Percentiles rank a stretch among this genome's conserved stretches.
phyloP scores from a whole-genome alignment of 768 basidiomycete species.

The Sistotremastrum suecicum region DNA sequence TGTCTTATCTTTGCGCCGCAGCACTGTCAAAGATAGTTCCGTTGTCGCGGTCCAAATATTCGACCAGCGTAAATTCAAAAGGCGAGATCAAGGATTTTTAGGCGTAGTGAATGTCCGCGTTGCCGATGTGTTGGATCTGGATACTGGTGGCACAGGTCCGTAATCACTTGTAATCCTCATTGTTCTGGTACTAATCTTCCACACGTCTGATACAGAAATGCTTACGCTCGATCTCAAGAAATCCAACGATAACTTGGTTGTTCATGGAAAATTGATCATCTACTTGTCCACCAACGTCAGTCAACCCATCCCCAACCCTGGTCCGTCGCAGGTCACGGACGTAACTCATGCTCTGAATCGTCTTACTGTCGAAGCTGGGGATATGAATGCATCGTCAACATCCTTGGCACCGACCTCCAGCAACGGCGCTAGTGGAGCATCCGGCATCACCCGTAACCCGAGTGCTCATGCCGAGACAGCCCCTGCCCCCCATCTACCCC shows the following conservation, averaged over 20 bases:
- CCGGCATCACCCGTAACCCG: constrained; percentile 41
- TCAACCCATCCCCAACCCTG: constrained; percentile 74
- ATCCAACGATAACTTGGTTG: constrained; percentile 96
- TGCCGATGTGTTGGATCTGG: constrained; percentile 80
- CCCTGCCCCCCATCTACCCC: constrained; percentile 3
- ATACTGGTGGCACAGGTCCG: constrained; percentile 86
- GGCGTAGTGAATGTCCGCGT: constrained; percentile 95
- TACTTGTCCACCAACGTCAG: constrained; percentile 87
- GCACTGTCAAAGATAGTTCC: constrained; percentile 94
- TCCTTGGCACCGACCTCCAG: constrained; percentile 40
- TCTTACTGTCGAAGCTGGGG: constrained; percentile 36
- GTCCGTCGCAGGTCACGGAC: constrained; percentile 56
- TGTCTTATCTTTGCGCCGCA: constrained; percentile 18
- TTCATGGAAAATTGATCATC: constrained; percentile 94
- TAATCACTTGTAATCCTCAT: constrained; percentile 9
- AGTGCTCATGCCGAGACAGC: constrained; percentile 43
- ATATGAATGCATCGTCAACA: constrained; percentile 41
- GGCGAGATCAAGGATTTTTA: constrained; percentile 93
- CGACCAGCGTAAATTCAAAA: constrained; percentile 98
- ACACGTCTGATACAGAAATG: constrained; percentile 51
- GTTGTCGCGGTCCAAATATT: constrained; percentile 97
- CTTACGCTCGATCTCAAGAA: constrained; percentile 93
- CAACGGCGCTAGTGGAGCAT: constrained; percentile 13
- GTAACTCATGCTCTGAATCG: constrained; percentile 31
- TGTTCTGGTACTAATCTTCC: constrained; percentile 1